Base-by-base conservation (phyloP, 2,329 filamentous ascomycete genomes). In the Ceratocystis huliohia region DNA sequence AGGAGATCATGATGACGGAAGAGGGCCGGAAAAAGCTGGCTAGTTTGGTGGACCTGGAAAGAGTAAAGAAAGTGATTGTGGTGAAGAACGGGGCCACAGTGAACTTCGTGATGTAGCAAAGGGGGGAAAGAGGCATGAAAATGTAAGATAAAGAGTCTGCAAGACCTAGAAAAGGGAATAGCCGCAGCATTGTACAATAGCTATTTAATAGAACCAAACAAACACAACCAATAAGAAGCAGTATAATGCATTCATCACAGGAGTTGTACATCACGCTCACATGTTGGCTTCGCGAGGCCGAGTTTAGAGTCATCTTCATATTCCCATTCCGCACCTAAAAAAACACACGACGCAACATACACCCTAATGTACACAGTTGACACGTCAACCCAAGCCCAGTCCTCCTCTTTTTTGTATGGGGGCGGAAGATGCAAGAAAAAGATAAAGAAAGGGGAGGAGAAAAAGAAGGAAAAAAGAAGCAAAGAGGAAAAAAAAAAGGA, bases 11-110 rank as follows among this genome's bases (percentile, higher is more conserved):
- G 61, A 76, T 80, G 66, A 86, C 84, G 1, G 77, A 83, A 0
- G 81, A 86, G 67, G 88, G 86, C 3, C 85, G 81, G 76, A 76
- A 88, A 68, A 68, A 66, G 46, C 77, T 74, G 6, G 76, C 80
- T 61, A 79, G 75, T 5, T 68, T 72, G 13, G 76, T 76, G 46
- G 74, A 82, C 67, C 74, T 84, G 13, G 75, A 76, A 33, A 78
- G 77, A 69, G 81, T 84, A n/a, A 84, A 82, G 72, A 83, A 84
- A 69, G 80, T 86, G 1, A 82, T 92, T 71, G 80, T 90, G 13
- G 85, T 89, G 13, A 80, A 79, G 67, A 82, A 80, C 1, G 88
- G 88, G 13, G 85, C 81, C 73, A 78, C 89, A 63, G 81, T 93
- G 33, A 95, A 92, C 75, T 88, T 92, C 79, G 85, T 94, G 64